These are phyloP conservation scores for Gloeopeniophorella convolvens DNA, from an alignment of 768 basidiomycete species.

Conservation along the genomic window DNA sequence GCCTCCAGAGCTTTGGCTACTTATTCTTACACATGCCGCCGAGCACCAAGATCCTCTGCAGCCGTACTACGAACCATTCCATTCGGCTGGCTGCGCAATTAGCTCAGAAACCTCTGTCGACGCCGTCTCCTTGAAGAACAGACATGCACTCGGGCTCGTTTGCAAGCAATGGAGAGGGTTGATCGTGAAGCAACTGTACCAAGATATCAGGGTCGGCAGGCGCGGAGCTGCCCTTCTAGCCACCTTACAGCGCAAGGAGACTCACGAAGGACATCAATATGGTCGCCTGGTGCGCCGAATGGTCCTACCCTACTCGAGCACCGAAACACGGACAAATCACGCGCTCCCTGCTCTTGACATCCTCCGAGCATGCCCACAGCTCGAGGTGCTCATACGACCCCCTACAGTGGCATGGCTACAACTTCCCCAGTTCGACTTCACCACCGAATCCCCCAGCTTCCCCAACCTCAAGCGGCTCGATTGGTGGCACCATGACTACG, in stretches of 20 bases:
- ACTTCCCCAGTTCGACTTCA: constrained; percentile 44
- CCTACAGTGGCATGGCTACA: constrained; percentile 24
- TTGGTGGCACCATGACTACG: constrained; percentile 56
- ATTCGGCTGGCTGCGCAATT: too few species aligned
- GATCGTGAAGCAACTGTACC: constrained; percentile 42
- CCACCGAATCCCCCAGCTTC: constrained; percentile 39
- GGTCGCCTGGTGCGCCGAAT: constrained; percentile 45
- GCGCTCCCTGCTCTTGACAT: constrained; percentile 39
- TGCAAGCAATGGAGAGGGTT: constrained; percentile 52
- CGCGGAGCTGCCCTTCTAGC: constrained; percentile 28
- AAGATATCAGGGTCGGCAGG: constrained; percentile 44
- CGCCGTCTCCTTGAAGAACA: constrained; percentile 31
- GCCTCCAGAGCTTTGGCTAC: constrained; percentile 50
- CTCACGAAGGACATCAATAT: constrained; percentile 23
- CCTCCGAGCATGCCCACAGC: constrained; percentile 39
- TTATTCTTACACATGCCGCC: constrained; percentile 44
- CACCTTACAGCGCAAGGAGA: constrained; percentile 26
- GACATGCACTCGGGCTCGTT: constrained; percentile 42
- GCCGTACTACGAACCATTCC: constrained; percentile 43
- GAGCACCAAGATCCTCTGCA: constrained; percentile 24
- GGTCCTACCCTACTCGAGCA: constrained; percentile 52
- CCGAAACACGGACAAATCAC: constrained; percentile 34
- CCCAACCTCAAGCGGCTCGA: constrained; percentile 54
- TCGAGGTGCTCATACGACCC: constrained; percentile 53
- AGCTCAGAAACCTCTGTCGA: constrained; percentile 22